Evolutionary conservation across 2,329 filamentous ascomycete genomes (phyloP).

Genomic region (Paramyrothecium roridum): DNA sequence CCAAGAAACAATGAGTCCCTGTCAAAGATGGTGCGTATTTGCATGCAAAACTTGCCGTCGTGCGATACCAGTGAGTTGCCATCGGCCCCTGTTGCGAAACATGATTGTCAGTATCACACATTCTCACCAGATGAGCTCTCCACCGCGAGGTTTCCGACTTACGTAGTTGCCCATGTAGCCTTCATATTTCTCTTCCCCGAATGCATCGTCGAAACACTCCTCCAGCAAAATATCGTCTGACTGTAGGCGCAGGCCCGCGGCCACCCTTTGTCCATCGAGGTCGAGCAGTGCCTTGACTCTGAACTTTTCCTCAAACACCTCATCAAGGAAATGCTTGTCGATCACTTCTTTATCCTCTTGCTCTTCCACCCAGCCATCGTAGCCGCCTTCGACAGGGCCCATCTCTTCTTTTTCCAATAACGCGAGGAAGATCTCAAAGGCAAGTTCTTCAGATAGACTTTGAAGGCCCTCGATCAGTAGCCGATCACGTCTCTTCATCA

Average conservation of each 20-base stretch:
- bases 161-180: conserved; percentile 24
- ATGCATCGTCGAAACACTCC: conserved; percentile 12
- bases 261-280: conserved; percentile 17
- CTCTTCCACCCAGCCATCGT: conserved; percentile 7
- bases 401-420: conserved; percentile 23
- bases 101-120: background rate
- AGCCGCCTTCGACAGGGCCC: background rate
- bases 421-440: conserved; percentile 28
- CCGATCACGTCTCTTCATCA: conserved; percentile 23
- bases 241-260: conserved; percentile 9
- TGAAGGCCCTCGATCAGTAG: conserved; percentile 19
- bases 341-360: conserved; percentile 4
- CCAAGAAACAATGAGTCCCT: too few relatives aligned
- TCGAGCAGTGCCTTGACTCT: conserved; percentile 20
- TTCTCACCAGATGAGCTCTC: background rate
- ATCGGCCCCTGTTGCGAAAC: conserved; percentile 8
- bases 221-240: conserved; percentile 16
- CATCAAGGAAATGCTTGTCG: conserved; percentile 5
- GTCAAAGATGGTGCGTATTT: too few relatives aligned
- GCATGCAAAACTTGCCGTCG: conserved; percentile 12
- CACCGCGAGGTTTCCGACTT: background rate
- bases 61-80: conserved; percentile 19
- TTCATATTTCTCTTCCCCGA: conserved; percentile 17
- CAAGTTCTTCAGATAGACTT: conserved; percentile 15
- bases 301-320: conserved; percentile 6